Evolutionary conservation across 495 filamentous ascomycete genomes (phyloP), one percentile per base, ranked within the genome.

Genomic region (Aspergillus asperescens): DNA sequence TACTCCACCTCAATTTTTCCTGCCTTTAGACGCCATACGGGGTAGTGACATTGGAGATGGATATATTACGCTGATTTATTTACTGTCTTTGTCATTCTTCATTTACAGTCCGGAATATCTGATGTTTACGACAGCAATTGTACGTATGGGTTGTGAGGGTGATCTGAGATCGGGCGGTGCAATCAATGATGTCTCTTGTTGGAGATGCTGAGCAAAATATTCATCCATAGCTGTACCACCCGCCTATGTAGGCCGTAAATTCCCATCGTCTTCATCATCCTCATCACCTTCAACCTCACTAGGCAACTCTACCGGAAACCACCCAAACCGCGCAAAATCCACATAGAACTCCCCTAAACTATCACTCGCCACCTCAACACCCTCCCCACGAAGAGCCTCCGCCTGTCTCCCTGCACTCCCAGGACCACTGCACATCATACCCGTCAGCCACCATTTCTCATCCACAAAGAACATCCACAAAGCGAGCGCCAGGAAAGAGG

Each of bases 331-430:
- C 5, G 57, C 70, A 37, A 91, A 73, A 66, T 89, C 79, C 13
- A 94, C 76, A 62, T 77, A 79, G 23, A 86, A 72, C 65, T 88
- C 86, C 1, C 86, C 87, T 67, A 89, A 69, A n/a, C 70, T 74
- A 31, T 82, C 80, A 19, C 63, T 77, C 34, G 68, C 77, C 9
- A 91, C 87, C 7, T 67, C 75, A 20, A 92, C 85, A 2, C 86
- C 87, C 65, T 94, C 88, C 8, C 67, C 68, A 12, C 77, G 60
- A n/a, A 94, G 62, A 3, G 69, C 81, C 6, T 77, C 72, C 1
- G 87, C 89, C 61, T 93, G 89, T 50, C 83, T 79, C 42, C 72
- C 70, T 19, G 86, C 79, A 29, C 82, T 86, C 4, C 85, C 80
- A 10, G 84, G 81, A 19, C 81, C 86, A 58, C 85, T 89, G 43